Base-by-base conservation (phyloP, 139 green algal genomes). In the Chlorella sp. region DNA sequence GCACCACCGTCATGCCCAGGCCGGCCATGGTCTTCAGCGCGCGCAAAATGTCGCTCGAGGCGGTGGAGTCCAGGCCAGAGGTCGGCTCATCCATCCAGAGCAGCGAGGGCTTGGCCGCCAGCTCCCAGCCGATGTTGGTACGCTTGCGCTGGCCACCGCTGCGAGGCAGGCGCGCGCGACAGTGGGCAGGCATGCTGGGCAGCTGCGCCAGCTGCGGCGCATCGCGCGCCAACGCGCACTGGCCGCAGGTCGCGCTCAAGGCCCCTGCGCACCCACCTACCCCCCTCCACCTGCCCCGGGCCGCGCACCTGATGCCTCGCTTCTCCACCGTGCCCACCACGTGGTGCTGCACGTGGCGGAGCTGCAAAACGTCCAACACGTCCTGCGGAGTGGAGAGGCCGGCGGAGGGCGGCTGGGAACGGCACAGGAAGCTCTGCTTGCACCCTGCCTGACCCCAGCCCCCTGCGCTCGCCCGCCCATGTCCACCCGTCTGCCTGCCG, bases 131-230 rank as follows among this genome's bases (percentile, higher is more conserved):
- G 40, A 97, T 94, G 79, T 91, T 93, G 21, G 93, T 84, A 19
- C 93, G 83, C 82, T 97, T 97, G 67, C 90, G 83, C 87, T 96
- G 89, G 0, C 92, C 92, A 15, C 92, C 92, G 50, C 71, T 84
- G 79, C 73, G 63, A 56, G 42, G n/a, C 15, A 19, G 1, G 25
- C 9, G 40, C n/a, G 35, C 21, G 40, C 11, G 35, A 36, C 8
- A 41, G 61, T 7, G 38, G 61, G 3, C 61, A 68, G 38, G 61
- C 38, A 68, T 29, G 3, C 14, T 33, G 14, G 15, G 29, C 65
- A 72, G 43, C 15, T 21, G 7, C 19, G n/a, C n/a, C n/a, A n/a
- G n/a, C n/a, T n/a, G n/a, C n/a, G n/a, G n/a, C n/a, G n/a, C n/a
- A n/a, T n/a, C n/a, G n/a, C n/a, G n/a, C n/a, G n/a, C n/a, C n/a